These are phyloP conservation scores for Jaapia argillacea DNA, from an alignment of 768 basidiomycete species.

Conservation along the genomic window DNA sequence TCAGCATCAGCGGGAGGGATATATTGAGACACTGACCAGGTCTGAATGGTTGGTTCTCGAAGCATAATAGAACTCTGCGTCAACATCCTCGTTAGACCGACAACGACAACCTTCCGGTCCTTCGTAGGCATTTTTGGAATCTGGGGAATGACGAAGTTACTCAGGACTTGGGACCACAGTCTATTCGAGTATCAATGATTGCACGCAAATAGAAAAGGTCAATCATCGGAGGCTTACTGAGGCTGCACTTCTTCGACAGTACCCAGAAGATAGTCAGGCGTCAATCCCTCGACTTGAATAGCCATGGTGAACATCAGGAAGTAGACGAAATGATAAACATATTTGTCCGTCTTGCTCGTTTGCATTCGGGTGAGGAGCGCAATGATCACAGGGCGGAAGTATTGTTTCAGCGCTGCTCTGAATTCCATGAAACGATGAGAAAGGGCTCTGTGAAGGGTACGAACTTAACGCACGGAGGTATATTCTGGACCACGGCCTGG, in stretches of 20 bases:
- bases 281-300: conserved; percentile 59
- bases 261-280: conserved; percentile 72
- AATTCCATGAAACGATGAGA: conserved; percentile 1
- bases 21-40: conserved; percentile 39
- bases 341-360: conserved; percentile 82
- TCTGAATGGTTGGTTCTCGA: conserved; percentile 44
- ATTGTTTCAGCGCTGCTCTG: conserved; percentile 58
- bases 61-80: conserved; percentile 67
- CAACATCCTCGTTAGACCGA: conserved; percentile 73
- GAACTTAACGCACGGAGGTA: conserved; percentile 56
- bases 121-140: conserved; percentile 70
- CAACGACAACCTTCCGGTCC: conserved; percentile 76
- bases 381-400: conserved; percentile 66
- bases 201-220: neutral
- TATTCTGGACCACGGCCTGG: conserved; percentile 59
- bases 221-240: conserved; percentile 37
- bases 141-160: conserved; percentile 72
- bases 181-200: conserved; percentile 20
- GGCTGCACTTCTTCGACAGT: conserved; percentile 79
- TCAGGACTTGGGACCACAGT: conserved; percentile 73
- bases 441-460: conserved; percentile 1
- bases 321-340: conserved; percentile 69
- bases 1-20: neutral
- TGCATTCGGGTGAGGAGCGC: conserved; percentile 82
- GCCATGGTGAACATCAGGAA: conserved; percentile 75